These are phyloP conservation scores for Brassica nigra DNA, from an alignment of 345 rosid species.

Conservation along the genomic window DNA sequence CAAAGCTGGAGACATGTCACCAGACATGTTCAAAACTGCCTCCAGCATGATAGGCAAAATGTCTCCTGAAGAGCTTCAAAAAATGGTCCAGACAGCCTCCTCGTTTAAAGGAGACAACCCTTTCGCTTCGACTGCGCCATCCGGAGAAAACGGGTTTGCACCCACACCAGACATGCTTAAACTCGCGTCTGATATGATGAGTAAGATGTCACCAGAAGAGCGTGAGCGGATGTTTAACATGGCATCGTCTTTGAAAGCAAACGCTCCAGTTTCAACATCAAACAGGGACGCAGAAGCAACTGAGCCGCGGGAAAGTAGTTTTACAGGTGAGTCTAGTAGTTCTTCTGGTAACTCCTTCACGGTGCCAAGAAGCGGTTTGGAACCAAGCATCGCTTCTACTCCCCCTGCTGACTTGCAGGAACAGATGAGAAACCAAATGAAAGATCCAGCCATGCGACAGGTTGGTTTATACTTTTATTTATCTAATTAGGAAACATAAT, in stretches of 20 bases:
- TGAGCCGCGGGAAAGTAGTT: slow-evolving; percentile 37
- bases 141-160: slow-evolving; percentile 47
- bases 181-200: slow-evolving; percentile 81
- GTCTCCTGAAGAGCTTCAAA: slow-evolving; percentile 90
- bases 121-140: slow-evolving; percentile 25
- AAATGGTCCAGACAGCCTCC: slow-evolving; percentile 49
- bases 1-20: slow-evolving; percentile 72
- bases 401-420: slow-evolving; percentile 75
- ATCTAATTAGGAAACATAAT: neutral
- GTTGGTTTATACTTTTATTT: slow-evolving; percentile 38
- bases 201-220: slow-evolving; percentile 75
- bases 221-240: slow-evolving; percentile 86
- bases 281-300: slow-evolving; percentile 33
- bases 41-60: slow-evolving; percentile 86
- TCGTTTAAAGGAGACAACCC: slow-evolving; percentile 38
- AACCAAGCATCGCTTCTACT: slow-evolving; percentile 53
- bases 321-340: slow-evolving; percentile 57
- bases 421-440: slow-evolving; percentile 91
- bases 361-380: slow-evolving; percentile 48
- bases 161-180: slow-evolving; percentile 82
- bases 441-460: slow-evolving; percentile 70
- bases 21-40: slow-evolving; percentile 81
- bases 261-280: slow-evolving; percentile 45
- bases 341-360: slow-evolving; percentile 47
- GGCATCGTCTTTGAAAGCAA: slow-evolving; percentile 63